Conservation (phyloP, 768 basidiomycete species). For the Chiua virens region DNA sequence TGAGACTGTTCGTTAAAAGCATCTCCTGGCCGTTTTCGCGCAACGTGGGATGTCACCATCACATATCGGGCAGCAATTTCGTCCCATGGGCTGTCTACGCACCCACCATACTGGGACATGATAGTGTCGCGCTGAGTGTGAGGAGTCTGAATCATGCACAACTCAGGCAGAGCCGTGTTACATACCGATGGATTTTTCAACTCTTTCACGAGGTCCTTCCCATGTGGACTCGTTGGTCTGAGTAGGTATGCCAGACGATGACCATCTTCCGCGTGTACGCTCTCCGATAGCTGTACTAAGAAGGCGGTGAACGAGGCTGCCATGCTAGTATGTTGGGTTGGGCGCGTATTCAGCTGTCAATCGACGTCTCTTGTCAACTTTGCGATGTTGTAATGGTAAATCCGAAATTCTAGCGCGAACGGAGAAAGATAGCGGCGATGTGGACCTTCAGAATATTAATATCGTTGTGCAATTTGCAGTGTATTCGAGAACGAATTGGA, state of each 20-base stretch:
- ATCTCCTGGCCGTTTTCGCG: slow-evolving; percentile 62
- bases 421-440: no score
- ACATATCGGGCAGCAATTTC: slow-evolving; percentile 85
- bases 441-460: no score
- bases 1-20: slow-evolving; percentile 81
- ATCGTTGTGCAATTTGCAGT: no score
- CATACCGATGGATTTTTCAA: slow-evolving; percentile 57
- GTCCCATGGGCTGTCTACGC: slow-evolving; percentile 77
- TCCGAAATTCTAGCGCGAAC: neutral
- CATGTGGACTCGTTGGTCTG: slow-evolving; percentile 74
- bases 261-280: slow-evolving; percentile 63
- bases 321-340: slow-evolving; percentile 28
- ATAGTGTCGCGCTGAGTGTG: slow-evolving; percentile 19
- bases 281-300: slow-evolving; percentile 58
- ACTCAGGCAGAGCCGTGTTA: neutral
- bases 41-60: slow-evolving; percentile 67
- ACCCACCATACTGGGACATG: slow-evolving; percentile 46
- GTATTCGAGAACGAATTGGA: no score
- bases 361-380: neutral
- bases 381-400: no score
- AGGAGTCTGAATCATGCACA: neutral
- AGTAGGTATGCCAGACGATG: slow-evolving; percentile 71
- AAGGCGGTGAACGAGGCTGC: slow-evolving; percentile 56
- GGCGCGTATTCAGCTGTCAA: neutral
- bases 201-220: slow-evolving; percentile 72